These are phyloP conservation scores for Eimeria mitis DNA, from an alignment of 169 alveolate species.

Conservation along the genomic window DNA sequence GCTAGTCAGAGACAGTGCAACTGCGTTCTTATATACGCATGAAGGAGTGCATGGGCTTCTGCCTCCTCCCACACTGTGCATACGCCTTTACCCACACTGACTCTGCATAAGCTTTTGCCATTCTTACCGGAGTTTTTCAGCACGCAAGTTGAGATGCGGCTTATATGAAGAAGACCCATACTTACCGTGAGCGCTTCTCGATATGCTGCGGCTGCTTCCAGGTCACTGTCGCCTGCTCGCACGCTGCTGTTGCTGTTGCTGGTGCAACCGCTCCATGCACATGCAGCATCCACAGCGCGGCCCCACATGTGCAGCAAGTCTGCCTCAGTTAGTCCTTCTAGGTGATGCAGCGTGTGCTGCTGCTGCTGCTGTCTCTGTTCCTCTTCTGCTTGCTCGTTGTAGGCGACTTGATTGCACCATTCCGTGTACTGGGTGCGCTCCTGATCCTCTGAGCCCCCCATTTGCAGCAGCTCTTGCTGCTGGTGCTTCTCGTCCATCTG, in stretches of 20 bases:
- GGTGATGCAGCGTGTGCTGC: constrained; percentile 32
- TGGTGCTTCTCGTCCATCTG: background rate
- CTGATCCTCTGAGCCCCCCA: background rate
- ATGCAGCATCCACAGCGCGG: constrained; percentile 28
- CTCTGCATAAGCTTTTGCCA: background rate
- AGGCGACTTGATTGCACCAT: constrained; percentile 37
- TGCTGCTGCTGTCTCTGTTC: constrained; percentile 10
- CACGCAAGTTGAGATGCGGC: too few relatives aligned
- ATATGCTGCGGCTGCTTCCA: constrained; percentile 23
- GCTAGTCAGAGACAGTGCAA: background rate
- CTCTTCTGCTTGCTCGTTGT: background rate
- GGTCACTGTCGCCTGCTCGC: background rate
- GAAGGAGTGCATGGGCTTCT: background rate
- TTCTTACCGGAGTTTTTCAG: too few relatives aligned
- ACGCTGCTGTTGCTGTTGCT: constrained; percentile 28
- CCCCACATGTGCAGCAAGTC: constrained; percentile 67
- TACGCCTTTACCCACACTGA: too few relatives aligned
- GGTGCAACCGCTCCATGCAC: constrained; percentile 70
- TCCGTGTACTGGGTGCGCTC: constrained; percentile 76
- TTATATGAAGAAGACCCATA: background rate
- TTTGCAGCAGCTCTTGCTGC: constrained; percentile 33
- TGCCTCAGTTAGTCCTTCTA: constrained; percentile 52
- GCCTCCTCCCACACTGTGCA: too few relatives aligned
- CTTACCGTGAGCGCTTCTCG: constrained; percentile 59
- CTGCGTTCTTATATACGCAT: background rate